phyloP scores from a whole-genome alignment of 75 land plant genomes.

The Chamaecyparis obtusa region DNA sequence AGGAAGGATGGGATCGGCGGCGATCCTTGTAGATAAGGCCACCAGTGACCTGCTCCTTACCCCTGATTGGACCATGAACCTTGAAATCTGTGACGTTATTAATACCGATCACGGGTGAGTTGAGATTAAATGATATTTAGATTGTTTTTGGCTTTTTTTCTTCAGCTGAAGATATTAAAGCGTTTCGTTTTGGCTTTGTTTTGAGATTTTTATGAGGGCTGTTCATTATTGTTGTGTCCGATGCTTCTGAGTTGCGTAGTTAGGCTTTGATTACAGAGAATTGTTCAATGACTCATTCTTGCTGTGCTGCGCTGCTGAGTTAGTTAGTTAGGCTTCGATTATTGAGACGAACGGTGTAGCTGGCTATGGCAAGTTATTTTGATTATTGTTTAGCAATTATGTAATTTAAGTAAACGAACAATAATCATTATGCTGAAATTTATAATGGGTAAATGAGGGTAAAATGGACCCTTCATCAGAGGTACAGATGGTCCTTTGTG shows the following conservation, averaged over 20 bases:
- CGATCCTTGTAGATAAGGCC: constrained; percentile 81
- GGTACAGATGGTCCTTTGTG: too few species aligned
- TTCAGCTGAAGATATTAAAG: background rate
- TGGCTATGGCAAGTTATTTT: background rate
- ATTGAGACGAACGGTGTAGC: background rate
- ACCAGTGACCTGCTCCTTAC: constrained; percentile 84
- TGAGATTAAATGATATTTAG: background rate
- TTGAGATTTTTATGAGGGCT: background rate
- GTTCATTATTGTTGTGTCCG: background rate
- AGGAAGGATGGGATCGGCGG: constrained; percentile 23
- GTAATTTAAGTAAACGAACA: too few species aligned
- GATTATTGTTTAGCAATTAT: too few species aligned
- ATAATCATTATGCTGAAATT: too few species aligned
- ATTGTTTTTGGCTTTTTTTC: background rate
- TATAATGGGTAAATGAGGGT: too few species aligned
- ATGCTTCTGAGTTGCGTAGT: background rate
- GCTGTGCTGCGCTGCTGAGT: background rate
- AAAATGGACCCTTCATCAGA: too few species aligned
- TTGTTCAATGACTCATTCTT: background rate
- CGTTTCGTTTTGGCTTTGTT: background rate
- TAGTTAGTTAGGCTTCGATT: background rate
- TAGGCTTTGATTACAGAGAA: background rate
- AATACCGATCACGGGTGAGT: constrained; percentile 76
- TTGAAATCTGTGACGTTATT: constrained; percentile 85
- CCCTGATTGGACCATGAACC: constrained; percentile 95